A percentile compares a stretch with the other conserved stretches of the same genome.
Evolutionary conservation across 2,329 filamentous ascomycete genomes (phyloP).

Genomic region (Pseudocercospora eumusae): DNA sequence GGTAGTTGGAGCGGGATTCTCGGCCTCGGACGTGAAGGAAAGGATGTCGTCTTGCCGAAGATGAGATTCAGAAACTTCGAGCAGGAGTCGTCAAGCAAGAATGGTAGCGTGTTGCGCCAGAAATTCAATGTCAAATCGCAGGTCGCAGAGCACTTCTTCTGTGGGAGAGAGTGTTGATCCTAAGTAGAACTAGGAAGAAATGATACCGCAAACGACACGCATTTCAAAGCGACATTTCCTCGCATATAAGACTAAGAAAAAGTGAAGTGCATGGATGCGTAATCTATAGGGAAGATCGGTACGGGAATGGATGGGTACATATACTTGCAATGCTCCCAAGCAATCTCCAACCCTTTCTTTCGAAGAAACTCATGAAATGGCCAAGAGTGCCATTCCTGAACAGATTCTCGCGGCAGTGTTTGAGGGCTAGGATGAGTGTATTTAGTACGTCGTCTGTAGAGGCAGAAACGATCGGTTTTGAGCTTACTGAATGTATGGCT

Average conservation of each 20-base stretch:
- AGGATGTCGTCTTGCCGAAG: not conserved
- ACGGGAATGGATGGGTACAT: too few species aligned
- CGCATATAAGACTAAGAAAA: not conserved
- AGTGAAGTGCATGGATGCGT: too few species aligned
- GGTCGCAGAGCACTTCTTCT: not conserved
- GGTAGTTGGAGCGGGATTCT: not conserved
- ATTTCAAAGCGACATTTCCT: not conserved
- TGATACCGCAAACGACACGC: not conserved
- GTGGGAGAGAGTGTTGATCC: not conserved
- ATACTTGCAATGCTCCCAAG: too few species aligned
- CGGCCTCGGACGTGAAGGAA: not conserved
- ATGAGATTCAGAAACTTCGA: not conserved
- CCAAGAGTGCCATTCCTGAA: too few species aligned
- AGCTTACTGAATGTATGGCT: too few species aligned
- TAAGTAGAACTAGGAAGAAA: not conserved
- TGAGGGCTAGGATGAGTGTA: too few species aligned
- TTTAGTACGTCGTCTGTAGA: too few species aligned
- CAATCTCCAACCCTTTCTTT: too few species aligned
- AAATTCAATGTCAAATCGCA: not conserved
- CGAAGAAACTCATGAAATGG: too few species aligned
- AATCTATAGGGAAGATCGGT: not conserved
- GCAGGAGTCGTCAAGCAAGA: not conserved
- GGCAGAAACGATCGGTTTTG: too few species aligned
- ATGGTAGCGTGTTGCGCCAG: not conserved
- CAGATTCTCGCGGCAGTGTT: too few species aligned